Percentiles rank a stretch among this genome's conserved stretches.
Conservation (phyloP, 2,329 filamentous ascomycete genomes). For the Catunica adiposa region DNA sequence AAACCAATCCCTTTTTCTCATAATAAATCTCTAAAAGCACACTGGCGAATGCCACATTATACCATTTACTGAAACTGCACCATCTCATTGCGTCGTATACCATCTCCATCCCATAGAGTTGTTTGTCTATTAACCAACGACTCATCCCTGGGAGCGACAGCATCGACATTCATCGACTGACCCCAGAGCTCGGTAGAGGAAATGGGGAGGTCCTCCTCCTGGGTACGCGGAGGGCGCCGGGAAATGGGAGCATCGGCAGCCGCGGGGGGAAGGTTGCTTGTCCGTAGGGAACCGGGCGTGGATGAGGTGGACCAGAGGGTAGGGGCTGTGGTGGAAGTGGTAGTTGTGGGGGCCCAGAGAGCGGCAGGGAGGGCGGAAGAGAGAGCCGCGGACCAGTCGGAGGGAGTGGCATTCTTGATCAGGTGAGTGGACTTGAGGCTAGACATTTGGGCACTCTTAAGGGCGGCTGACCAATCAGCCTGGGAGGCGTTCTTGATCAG, state of each 20-base stretch:
- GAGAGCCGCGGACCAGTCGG: slow-evolving; percentile 15
- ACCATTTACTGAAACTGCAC: background rate
- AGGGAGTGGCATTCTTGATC: slow-evolving; percentile 17
- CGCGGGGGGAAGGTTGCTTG: background rate
- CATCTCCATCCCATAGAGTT: background rate
- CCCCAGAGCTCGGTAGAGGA: background rate
- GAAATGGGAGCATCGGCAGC: background rate
- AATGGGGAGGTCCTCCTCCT: too few species aligned
- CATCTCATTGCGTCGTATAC: background rate
- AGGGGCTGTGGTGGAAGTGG: slow-evolving; percentile 20
- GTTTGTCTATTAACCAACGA: too few species aligned
- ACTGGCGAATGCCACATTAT: background rate
- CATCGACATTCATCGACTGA: background rate
- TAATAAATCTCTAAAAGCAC: background rate
- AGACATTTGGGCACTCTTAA: slow-evolving; percentile 20
- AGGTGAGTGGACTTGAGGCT: slow-evolving; percentile 12
- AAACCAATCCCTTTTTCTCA: background rate
- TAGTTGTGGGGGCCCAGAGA: slow-evolving; percentile 25
- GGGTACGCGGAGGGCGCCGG: too few species aligned
- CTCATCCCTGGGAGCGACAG: background rate
- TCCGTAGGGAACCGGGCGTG: background rate
- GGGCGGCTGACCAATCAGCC: slow-evolving; percentile 26
- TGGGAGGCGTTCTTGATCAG: slow-evolving; percentile 15
- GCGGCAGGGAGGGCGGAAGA: background rate
- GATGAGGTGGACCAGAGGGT: background rate